A percentile compares a stretch with the other conserved stretches of the same genome.
Conservation (phyloP, 345 rosid genomes). For the Turnera subulata region DNA sequence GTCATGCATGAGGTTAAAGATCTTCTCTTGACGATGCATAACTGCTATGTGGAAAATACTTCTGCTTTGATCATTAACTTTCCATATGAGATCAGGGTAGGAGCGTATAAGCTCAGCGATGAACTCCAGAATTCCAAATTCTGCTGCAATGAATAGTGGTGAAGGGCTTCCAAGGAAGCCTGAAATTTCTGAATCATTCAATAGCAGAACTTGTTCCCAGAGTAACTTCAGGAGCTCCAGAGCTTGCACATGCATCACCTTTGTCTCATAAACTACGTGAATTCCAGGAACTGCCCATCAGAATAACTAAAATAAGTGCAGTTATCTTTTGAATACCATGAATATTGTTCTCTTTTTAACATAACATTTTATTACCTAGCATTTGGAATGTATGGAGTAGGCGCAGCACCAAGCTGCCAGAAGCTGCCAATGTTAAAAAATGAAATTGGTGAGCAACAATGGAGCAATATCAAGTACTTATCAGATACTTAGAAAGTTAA, state of each 20-base stretch:
- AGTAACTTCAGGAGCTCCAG: slow-evolving; percentile 30
- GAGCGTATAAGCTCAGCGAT: slow-evolving; percentile 3
- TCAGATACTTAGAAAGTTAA: too few relatives aligned
- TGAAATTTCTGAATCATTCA: slow-evolving; percentile 29
- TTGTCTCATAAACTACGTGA: slow-evolving; percentile 14
- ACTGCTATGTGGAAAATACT: slow-evolving; percentile 29
- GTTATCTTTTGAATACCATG: background rate
- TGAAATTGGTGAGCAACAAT: background rate
- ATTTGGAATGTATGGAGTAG: slow-evolving; percentile 1
- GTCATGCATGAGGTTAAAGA: slow-evolving; percentile 17
- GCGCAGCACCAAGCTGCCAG: background rate
- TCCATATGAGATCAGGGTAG: slow-evolving; percentile 15
- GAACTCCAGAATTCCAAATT: slow-evolving; percentile 4
- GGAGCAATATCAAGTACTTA: too few relatives aligned
- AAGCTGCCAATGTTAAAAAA: background rate
- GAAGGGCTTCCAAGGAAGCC: slow-evolving; percentile 25
- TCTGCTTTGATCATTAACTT: slow-evolving; percentile 6
- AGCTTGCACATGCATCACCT: slow-evolving; percentile 28
- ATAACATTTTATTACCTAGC: background rate
- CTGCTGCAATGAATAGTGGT: slow-evolving; percentile 35
- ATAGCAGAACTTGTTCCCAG: slow-evolving; percentile 23
- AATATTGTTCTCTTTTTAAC: slow-evolving; percentile 12
- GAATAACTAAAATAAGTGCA: slow-evolving; percentile 5
- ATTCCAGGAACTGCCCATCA: slow-evolving; percentile 32
- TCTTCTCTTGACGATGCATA: slow-evolving; percentile 14